Percentiles rank a stretch among this genome's conserved stretches.
Evolutionary conservation across 2,329 filamentous ascomycete species (phyloP).

Genomic region (Diaporthe citriasiana): DNA sequence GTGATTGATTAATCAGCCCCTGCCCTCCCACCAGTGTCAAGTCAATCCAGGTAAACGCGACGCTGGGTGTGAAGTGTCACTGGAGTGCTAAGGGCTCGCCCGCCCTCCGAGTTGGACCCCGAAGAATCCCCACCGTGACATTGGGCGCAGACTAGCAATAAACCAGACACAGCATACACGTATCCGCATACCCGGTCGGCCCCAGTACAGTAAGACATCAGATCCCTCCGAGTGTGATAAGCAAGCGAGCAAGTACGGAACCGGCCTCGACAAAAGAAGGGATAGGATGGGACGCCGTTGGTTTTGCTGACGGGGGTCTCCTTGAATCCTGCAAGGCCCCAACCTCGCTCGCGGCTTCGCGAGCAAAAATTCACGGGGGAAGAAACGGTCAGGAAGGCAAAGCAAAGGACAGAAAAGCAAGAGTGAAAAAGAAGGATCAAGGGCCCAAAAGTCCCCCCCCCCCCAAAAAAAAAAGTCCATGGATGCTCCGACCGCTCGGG

Average conservation of each 20-base stretch:
- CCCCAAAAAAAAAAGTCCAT: background rate
- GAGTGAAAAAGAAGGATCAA: background rate
- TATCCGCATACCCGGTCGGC: background rate
- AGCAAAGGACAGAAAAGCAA: background rate
- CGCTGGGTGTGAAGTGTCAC: background rate
- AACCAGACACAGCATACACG: background rate
- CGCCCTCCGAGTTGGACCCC: slow-evolving; percentile 13
- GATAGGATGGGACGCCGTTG: slow-evolving; percentile 11
- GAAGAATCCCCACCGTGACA: slow-evolving; percentile 21
- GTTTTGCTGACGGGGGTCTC: slow-evolving; percentile 27
- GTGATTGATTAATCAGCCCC: slow-evolving; percentile 28
- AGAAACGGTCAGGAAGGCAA: background rate
- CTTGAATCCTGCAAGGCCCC: background rate
- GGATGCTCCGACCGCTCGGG: slow-evolving; percentile 15
- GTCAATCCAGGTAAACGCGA: slow-evolving; percentile 2
- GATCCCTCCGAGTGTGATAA: background rate
- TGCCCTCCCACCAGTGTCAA: background rate
- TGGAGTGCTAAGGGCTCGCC: background rate
- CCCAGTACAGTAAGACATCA: slow-evolving; percentile 7
- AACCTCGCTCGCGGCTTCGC: slow-evolving; percentile 21
- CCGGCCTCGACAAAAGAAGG: background rate
- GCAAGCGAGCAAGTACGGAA: background rate
- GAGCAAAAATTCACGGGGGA: no score
- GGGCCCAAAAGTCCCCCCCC: no score
- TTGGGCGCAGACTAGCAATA: slow-evolving; percentile 13